Conservation (phyloP, 805 yeast species). For the Priceomyces medius region DNA sequence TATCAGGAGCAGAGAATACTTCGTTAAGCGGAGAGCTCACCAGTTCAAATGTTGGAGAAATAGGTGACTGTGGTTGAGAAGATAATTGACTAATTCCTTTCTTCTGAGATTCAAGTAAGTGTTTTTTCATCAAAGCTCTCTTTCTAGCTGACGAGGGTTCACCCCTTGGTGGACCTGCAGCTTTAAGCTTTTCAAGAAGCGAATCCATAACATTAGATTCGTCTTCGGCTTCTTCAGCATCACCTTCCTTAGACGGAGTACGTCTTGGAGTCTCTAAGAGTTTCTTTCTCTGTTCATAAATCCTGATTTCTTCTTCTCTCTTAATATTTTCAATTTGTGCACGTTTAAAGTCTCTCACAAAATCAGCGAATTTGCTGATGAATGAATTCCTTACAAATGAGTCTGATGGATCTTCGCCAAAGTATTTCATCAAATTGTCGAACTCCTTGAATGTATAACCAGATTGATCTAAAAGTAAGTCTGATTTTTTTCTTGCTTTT, state of each 20-base stretch:
- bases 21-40: conserved; percentile 7
- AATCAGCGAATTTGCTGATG: conserved; percentile 59
- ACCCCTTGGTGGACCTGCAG: conserved; percentile 75
- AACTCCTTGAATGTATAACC: conserved; percentile 51
- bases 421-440: conserved; percentile 61
- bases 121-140: conserved; percentile 72
- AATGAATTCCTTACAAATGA: conserved; percentile 57
- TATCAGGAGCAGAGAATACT: conserved; percentile 4
- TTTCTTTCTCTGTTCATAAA: conserved; percentile 75
- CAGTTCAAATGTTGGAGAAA: conserved; percentile 3
- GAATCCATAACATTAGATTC: conserved; percentile 75
- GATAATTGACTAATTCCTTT: conserved; percentile 2
- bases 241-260: conserved; percentile 21
- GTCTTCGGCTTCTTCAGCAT: conserved; percentile 35
- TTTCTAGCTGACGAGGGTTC: conserved; percentile 80
- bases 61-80: conserved; percentile 1
- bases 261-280: conserved; percentile 50
- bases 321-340: conserved; percentile 65
- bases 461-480: conserved; percentile 50
- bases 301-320: conserved; percentile 64
- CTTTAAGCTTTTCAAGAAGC: conserved; percentile 79
- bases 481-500: conserved; percentile 54
- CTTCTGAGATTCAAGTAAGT: conserved; percentile 41
- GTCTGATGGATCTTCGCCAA: conserved; percentile 67
- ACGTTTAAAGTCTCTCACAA: conserved; percentile 58